Conservation (phyloP, 148 eudicot genomes). For the Diospyros lotus region DNA sequence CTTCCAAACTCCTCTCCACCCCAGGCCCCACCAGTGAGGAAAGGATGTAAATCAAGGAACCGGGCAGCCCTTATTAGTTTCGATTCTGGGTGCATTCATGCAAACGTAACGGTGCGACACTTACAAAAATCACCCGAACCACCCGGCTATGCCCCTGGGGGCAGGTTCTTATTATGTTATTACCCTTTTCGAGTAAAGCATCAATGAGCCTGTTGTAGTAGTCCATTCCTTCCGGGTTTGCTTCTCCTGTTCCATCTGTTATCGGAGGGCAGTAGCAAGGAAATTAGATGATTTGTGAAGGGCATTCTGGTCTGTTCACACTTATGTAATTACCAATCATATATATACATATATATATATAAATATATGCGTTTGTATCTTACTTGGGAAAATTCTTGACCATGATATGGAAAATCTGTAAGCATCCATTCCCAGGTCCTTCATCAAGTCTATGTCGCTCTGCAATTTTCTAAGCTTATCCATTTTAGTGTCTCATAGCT, state of each 20-base stretch:
- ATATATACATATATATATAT: too few species aligned
- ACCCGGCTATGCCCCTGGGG: too few species aligned
- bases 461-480: slow-evolving; percentile 22
- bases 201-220: slow-evolving; percentile 85
- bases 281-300: too few species aligned
- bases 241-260: slow-evolving; percentile 90
- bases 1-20: too few species aligned
- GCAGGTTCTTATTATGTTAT: background rate
- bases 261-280: background rate
- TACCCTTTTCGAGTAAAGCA: slow-evolving; percentile 78
- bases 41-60: too few species aligned
- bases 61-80: too few species aligned
- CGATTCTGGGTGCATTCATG: too few species aligned
- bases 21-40: too few species aligned
- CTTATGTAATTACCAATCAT: too few species aligned
- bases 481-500: background rate
- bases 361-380: slow-evolving; percentile 1
- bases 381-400: slow-evolving; percentile 95
- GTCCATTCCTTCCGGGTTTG: slow-evolving; percentile 74
- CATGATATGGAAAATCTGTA: slow-evolving; percentile 96
- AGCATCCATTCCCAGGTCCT: slow-evolving; percentile 93
- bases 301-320: too few species aligned
- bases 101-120: too few species aligned
- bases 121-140: too few species aligned
- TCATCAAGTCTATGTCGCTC: slow-evolving; percentile 88